These are phyloP conservation scores for Carex parvula DNA, from an alignment of 176 grass and related monocot genomes.

Conservation along the genomic window DNA sequence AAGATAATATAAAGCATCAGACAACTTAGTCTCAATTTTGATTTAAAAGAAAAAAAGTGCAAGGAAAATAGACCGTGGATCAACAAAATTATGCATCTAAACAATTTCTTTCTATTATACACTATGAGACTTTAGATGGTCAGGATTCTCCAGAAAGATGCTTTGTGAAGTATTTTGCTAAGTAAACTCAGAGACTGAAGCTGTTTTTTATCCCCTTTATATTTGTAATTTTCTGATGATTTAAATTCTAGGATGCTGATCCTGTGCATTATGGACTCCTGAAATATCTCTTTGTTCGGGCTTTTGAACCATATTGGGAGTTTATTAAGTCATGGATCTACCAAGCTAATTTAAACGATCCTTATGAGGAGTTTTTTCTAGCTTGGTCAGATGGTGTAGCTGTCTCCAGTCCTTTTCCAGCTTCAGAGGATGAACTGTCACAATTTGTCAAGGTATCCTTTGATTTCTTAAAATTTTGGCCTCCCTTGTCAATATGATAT, in stretches of 20 bases:
- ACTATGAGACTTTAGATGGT: slow-evolving; percentile 3
- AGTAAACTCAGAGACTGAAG: slow-evolving; percentile 6
- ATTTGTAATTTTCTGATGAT: slow-evolving; percentile 32
- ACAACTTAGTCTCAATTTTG: background rate
- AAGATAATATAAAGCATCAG: no score
- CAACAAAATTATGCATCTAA: background rate
- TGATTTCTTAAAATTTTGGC: slow-evolving; percentile 32
- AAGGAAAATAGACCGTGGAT: background rate
- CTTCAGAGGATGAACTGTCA: slow-evolving; percentile 28
- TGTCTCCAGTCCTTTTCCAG: slow-evolving; percentile 30
- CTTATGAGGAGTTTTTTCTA: slow-evolving; percentile 83
- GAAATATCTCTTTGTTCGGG: slow-evolving; percentile 73
- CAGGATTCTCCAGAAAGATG: background rate
- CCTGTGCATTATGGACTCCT: slow-evolving; percentile 71
- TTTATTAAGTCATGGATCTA: slow-evolving; percentile 99
- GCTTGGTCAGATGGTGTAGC: slow-evolving; percentile 32
- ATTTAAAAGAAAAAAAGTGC: background rate
- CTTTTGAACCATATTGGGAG: slow-evolving; percentile 80
- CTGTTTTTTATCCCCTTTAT: slow-evolving; percentile 25
- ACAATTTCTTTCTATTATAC: background rate
- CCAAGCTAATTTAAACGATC: slow-evolving; percentile 62
- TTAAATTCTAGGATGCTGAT: slow-evolving; percentile 78
- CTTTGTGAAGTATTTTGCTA: background rate
- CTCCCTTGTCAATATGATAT: background rate
- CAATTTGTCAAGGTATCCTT: slow-evolving; percentile 61